Conservation (phyloP, 495 filamentous ascomycete genomes). For the Filosporella fistucella region DNA sequence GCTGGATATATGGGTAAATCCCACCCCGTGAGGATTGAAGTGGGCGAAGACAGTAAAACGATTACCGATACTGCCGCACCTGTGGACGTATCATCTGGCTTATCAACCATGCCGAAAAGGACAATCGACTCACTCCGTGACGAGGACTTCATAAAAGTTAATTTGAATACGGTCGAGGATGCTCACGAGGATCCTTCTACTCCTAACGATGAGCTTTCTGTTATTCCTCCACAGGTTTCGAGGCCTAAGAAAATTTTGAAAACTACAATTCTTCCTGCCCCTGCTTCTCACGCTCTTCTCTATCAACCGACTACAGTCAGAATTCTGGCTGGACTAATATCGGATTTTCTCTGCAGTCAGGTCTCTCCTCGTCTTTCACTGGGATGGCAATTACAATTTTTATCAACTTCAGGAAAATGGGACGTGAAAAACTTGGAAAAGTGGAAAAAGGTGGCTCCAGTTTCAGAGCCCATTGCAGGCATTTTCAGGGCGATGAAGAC, state of each 20-base stretch:
- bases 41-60: constrained; percentile 31
- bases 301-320: constrained; percentile 75
- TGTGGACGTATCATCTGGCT: constrained; percentile 29
- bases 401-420: constrained; percentile 90
- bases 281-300: constrained; percentile 79
- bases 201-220: constrained; percentile 27
- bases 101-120: constrained; percentile 19
- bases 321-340: constrained; percentile 73
- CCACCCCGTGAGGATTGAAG: constrained; percentile 24
- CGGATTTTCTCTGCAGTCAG: constrained; percentile 70
- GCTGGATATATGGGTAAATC: constrained; percentile 25
- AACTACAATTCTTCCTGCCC: constrained; percentile 66
- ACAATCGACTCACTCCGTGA: constrained; percentile 30
- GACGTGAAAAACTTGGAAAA: constrained; percentile 95
- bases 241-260: constrained; percentile 54
- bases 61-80: constrained; percentile 45
- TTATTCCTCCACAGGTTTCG: constrained; percentile 35
- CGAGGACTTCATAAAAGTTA: constrained; percentile 23
- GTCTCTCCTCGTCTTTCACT: constrained; percentile 73
- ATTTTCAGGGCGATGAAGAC: constrained; percentile 87
- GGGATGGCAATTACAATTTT: constrained; percentile 85
- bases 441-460: constrained; percentile 74
- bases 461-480: constrained; percentile 70
- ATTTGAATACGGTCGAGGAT: constrained; percentile 23
- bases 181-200: constrained; percentile 42